These are phyloP conservation scores for Aspergillus pseudoterreus DNA, from an alignment of 2,329 filamentous ascomycete species.

Conservation along the genomic window DNA sequence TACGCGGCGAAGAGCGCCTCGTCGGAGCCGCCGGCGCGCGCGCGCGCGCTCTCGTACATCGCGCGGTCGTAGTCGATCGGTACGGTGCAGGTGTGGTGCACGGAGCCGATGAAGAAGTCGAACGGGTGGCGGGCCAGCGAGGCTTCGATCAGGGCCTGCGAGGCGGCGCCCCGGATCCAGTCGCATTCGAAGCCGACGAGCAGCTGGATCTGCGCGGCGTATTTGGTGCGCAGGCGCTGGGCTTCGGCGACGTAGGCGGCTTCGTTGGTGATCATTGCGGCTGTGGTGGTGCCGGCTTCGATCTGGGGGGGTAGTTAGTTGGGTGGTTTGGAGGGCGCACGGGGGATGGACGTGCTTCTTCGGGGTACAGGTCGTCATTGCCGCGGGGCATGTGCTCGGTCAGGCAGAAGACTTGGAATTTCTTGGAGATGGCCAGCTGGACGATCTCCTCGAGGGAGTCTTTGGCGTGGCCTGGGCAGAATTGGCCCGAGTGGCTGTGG, in stretches of 20 bases:
- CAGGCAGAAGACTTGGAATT: conserved; percentile 78
- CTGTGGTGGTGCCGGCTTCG: conserved; percentile 30
- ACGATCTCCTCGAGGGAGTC: conserved; percentile 81
- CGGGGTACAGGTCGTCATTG: conserved; percentile 79
- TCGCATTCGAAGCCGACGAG: conserved; percentile 91
- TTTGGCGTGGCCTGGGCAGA: conserved; percentile 86
- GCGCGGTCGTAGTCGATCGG: conserved; percentile 82
- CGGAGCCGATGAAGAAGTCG: conserved; percentile 88
- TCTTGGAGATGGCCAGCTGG: conserved; percentile 69
- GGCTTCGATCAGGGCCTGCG: conserved; percentile 56
- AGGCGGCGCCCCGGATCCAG: conserved; percentile 70
- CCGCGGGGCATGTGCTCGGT: conserved; percentile 94
- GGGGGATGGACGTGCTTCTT: conserved; percentile 59
- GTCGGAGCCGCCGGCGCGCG: conserved; percentile 58
- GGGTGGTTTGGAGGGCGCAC: neutral
- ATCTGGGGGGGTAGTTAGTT: conserved; percentile 16
- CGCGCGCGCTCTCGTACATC: conserved; percentile 63
- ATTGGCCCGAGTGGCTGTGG: conserved; percentile 96
- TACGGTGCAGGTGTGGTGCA: conserved; percentile 82
- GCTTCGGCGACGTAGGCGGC: conserved; percentile 72
- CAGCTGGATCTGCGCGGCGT: conserved; percentile 68
- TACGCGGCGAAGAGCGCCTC: conserved; percentile 75
- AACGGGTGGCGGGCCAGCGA: conserved; percentile 61
- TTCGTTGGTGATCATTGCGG: conserved; percentile 45
- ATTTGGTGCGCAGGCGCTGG: conserved; percentile 64